Evolutionary conservation across 345 rosid species (phyloP), one percentile per base, ranked within the genome.

Genomic region (Cardamine resedifolia): DNA sequence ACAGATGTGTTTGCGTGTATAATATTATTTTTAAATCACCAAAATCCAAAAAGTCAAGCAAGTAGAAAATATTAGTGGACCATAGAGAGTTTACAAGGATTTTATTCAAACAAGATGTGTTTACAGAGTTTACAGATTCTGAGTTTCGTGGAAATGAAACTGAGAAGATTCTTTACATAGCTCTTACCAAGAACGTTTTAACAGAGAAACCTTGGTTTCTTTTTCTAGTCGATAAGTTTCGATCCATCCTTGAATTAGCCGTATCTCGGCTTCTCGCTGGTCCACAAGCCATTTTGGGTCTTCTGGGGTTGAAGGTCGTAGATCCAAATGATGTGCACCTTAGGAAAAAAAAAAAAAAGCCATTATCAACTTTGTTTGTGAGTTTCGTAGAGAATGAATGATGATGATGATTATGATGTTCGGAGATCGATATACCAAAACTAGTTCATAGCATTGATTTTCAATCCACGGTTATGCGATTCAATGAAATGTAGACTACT

Each of bases 251-350:
- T 81, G 68, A 34, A 93, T 93, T 78, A 93, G 70, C 78, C 70
- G 75, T 52, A 85, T 76, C 82, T 93, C 98, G 2, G 86, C 82
- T 63, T 62, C 86, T 71, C 96, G 81, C 79, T 88, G 97, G 47
- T 88, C 85, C 61, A 85, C 72, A 71, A 93, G 78, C 98, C 98
- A 90, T 51, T 82, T 80, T 5, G 96, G 97, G 77, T 93, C 97
- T 18, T 85, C 87, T 0, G 81, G 59, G 1, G 80, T 86, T 16
- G 97, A 77, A n/a, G 90, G 75, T 34, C 96, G 94, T 83, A 90
- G 79, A 78, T 93, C 94, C 56, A 85, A 77, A 76, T 93, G 98
- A 82, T 93, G 98, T 31, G 90, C 96, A 65, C 98, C 97, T 93
- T 77, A 64, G 11, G n/a, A n/a, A 19, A 21, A 18, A 10, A 18